Base-by-base conservation (phyloP, 805 yeast species). In the Debaryomyces tyrocola region DNA sequence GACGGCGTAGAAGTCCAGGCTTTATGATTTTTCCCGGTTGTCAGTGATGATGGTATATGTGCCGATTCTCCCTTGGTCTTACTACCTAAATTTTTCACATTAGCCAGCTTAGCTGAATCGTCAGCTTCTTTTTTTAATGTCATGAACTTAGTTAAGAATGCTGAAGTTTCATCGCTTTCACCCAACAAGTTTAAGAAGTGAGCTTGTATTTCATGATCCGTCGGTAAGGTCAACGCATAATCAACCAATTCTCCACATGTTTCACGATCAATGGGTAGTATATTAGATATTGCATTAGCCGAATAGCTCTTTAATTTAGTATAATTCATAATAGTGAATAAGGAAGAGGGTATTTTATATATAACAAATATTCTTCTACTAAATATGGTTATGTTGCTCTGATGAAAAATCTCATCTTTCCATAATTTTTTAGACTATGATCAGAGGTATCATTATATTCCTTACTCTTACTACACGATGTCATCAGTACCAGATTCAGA, bases 181-280 rank as follows among this genome's bases (percentile, higher is more conserved):
- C 88, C 88, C 11, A 82, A 60, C 14, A 83, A 59, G 38, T 80
- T 79, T 11, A 76, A 58, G 55, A 84, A 78, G 59, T 85, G 84
- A 20, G 66, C 69, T 17, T 73, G 70, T 7, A 81, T 73, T 11
- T 73, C 80, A 4, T 72, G 70, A 43, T 80, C 76, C 0, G 77
- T 59, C 6, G 72, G 70, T 18, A 82, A 63, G 8, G 71, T 59
- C 10, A 75, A 57, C 0, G 83, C 79, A 54, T 83, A 80, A 10
- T 75, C 77, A 5, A 84, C 69, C 69, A 83, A 73, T 54, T 83
- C 84, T 10, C 57, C 54, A 28, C 82, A 64, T 0, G 85, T 69
- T 7, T 80, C 85, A 12, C 70, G 67, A 50, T 84, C 90, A 35
- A 84, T 60, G 0, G 89, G 89, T 14, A 84, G 55, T 1, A 83